Base-by-base conservation (phyloP, 2,329 filamentous ascomycete species). In the Leptographium wingfieldii region DNA sequence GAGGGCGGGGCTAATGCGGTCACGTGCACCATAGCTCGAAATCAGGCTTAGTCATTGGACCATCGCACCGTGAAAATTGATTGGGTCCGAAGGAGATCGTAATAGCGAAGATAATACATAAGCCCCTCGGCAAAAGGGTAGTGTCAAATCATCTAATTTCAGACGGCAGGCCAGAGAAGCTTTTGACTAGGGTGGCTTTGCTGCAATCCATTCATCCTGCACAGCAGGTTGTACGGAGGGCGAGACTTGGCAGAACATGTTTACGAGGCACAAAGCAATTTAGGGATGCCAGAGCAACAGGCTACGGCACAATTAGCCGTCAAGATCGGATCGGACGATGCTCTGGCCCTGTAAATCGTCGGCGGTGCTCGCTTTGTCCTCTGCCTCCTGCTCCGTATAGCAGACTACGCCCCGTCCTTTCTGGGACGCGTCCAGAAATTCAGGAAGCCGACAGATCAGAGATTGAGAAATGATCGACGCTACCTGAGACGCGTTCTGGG, bases 1-100 rank as follows among this genome's bases (percentile, higher is more conserved):
- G 53, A 59, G 58, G 58, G 58, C 58, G 58, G 58, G 58, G 58
- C 58, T 55, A 22, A 14, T 1, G 3, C 9, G 25, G 7, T 25
- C 58, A 59, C 58, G 58, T 59, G 52, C 51, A 35, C n/a, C 5
- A 29, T 19, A 11, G 6, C 11, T 29, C 43, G 10, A 5, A 4
- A 6, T 7, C 3, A 3, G 6, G 22, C 55, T 57, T 57, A 49
- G 55, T 57, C 55, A 49, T n/a, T 33, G 2, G 5, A n/a, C 3
- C 3, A 11, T 27, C 43, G 43, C 4, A 46, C 43, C 6, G 43
- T n/a, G 19, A 19, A 46, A 46, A 46, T 6, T 46, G 43, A 46
- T 46, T 46, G 43, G 43, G 38, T 40, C 43, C 14, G 14, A 40
- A 40, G 38, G 38, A 16, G 38, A 40, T 40, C 38, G 14, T 40